Evolutionary conservation across 495 filamentous ascomycete species (phyloP).

Genomic region (Neohortaea acidophila): DNA sequence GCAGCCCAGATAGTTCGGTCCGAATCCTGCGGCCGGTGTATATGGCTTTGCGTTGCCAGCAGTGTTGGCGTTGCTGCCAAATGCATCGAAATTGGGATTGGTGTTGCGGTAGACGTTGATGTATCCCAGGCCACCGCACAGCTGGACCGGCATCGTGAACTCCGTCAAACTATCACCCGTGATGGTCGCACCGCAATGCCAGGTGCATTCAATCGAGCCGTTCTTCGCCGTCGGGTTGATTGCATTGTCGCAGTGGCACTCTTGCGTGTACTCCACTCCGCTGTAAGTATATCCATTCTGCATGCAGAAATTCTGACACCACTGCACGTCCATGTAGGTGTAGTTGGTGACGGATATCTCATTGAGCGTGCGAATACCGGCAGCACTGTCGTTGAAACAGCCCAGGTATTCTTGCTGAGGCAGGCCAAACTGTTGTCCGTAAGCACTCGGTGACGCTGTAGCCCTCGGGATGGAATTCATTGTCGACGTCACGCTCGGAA

Average conservation of each 20-base stretch:
- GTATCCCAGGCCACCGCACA: conserved; percentile 11
- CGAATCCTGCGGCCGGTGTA: conserved; percentile 8
- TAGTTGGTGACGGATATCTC: conserved; percentile 2
- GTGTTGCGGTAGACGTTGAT: conserved; percentile 18
- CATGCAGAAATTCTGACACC: conserved; percentile 15
- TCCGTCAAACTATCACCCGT: conserved; percentile 2
- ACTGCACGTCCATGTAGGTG: conserved; percentile 17
- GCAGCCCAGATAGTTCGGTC: conserved; percentile 16
- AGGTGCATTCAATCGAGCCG: conserved; percentile 6
- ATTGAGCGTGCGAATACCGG: conserved; percentile 9
- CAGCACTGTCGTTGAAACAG: conserved; percentile 17
- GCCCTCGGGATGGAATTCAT: conserved; percentile 5
- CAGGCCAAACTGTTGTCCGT: conserved; percentile 12
- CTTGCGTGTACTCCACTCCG: conserved; percentile 16
- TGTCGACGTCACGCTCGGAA: conserved; percentile 7
- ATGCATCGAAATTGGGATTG: conserved; percentile 5
- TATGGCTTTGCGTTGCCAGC: conserved; percentile 13
- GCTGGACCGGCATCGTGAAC: no score
- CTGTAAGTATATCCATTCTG: conserved; percentile 4
- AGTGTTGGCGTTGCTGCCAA: conserved; percentile 5
- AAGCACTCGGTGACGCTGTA: conserved; percentile 8
- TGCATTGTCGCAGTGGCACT: conserved; percentile 20
- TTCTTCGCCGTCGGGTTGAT: conserved; percentile 14
- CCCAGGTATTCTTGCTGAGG: conserved; percentile 13
- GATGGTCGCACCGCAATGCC: conserved; percentile 15